phyloP scores from a whole-genome alignment of 768 basidiomycete species.

The Russula compacta region DNA sequence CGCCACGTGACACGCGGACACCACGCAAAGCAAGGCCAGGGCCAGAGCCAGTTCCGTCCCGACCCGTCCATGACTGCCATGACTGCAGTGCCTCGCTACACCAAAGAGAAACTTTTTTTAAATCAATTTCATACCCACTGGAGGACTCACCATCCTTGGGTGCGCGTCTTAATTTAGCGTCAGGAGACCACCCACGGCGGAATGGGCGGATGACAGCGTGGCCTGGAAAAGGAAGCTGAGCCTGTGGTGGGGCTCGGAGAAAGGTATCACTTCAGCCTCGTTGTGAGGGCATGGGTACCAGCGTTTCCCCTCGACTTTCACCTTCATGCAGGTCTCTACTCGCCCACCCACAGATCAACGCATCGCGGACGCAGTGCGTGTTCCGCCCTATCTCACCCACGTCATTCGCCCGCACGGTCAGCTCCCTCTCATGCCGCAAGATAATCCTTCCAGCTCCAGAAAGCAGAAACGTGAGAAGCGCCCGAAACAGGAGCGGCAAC shows the following conservation, averaged over 20 bases:
- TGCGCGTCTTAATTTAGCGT: background rate
- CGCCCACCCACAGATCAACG: conserved; percentile 20
- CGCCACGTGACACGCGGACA: conserved; percentile 1
- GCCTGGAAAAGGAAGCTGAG: conserved; percentile 14
- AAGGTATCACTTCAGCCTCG: conserved; percentile 14
- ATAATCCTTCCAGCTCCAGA: conserved; percentile 41
- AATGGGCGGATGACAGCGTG: background rate
- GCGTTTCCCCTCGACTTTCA: conserved; percentile 18
- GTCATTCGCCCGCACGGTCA: conserved; percentile 46
- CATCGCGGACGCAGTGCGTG: conserved; percentile 23
- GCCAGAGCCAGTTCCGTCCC: background rate
- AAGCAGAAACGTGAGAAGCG: conserved; percentile 31
- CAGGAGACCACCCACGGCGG: conserved; percentile 3
- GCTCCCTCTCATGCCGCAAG: conserved; percentile 39
- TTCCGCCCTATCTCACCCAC: conserved; percentile 51
- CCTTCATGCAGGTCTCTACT: conserved; percentile 19
- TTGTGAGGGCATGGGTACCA: conserved; percentile 21
- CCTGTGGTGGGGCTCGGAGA: conserved; percentile 4
- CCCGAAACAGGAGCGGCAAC: conserved; percentile 10
- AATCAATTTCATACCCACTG: background rate
- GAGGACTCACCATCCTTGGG: background rate
- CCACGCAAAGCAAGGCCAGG: background rate
- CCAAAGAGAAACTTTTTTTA: background rate
- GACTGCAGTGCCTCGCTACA: too few relatives aligned
- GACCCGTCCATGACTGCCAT: background rate